Conservation (phyloP, 2,329 filamentous ascomycete genomes). For the Lasiodiplodia sp. region DNA sequence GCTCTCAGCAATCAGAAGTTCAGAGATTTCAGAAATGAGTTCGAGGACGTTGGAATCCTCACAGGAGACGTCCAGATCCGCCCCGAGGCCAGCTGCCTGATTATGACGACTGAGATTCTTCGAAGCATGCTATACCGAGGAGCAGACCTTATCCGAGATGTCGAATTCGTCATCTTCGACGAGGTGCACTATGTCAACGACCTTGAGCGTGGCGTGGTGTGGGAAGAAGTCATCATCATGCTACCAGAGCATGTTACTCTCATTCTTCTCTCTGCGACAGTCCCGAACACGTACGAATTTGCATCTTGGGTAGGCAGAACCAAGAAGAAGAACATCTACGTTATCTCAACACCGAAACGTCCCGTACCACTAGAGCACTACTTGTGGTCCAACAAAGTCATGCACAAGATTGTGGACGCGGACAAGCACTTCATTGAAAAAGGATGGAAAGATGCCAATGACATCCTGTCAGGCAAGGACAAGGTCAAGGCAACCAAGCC, state of each 20-base stretch:
- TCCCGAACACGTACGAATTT: conserved; percentile 97
- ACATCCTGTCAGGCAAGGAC: conserved; percentile 80
- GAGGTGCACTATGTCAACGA: conserved; percentile 99
- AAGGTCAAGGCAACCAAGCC: conserved; percentile 68
- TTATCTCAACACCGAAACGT: conserved; percentile 95
- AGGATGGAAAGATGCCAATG: conserved; percentile 94
- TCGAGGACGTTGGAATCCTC: conserved; percentile 95
- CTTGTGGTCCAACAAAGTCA: conserved; percentile 91
- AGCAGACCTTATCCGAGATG: conserved; percentile 93
- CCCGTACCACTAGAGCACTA: conserved; percentile 96
- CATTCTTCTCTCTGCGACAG: conserved; percentile 93
- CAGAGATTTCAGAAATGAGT: conserved; percentile 86
- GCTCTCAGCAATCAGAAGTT: conserved; percentile 99
- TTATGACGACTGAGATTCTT: conserved; percentile 99
- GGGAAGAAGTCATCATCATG: conserved; percentile 99
- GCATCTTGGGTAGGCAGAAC: conserved; percentile 98
- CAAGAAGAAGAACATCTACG: conserved; percentile 98
- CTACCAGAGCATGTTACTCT: conserved; percentile 95
- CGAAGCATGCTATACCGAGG: conserved; percentile 98
- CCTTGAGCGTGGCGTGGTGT: conserved; percentile 92
- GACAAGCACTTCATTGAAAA: conserved; percentile 91
- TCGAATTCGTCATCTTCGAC: conserved; percentile 98
- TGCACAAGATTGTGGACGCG: conserved; percentile 92
- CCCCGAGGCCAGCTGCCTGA: conserved; percentile 94
- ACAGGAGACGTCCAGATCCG: conserved; percentile 98